Percentiles rank a stretch among this genome's conserved stretches.
phyloP scores from a whole-genome alignment of 116 monocot genomes.

The Dioscorea cayenensis region DNA sequence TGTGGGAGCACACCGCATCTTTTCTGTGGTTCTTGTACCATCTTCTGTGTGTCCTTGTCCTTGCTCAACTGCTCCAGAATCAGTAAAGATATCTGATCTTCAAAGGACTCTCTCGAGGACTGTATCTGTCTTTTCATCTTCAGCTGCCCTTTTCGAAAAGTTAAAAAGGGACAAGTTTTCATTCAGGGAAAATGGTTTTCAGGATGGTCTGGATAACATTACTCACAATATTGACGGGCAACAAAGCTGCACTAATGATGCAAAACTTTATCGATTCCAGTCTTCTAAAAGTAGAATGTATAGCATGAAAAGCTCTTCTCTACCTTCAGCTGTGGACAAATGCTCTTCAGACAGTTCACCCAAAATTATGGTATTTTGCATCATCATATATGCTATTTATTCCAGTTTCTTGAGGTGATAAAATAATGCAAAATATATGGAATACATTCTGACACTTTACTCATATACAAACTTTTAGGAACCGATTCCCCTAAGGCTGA shows the following conservation, averaged over 20 bases:
- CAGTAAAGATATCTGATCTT: slow-evolving; percentile 33
- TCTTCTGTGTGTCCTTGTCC: slow-evolving; percentile 58
- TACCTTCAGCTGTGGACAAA: slow-evolving; percentile 20
- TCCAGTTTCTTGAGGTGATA: background rate
- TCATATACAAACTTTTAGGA: slow-evolving; percentile 46
- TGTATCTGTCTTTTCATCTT: slow-evolving; percentile 93
- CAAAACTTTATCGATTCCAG: slow-evolving; percentile 23
- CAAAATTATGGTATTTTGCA: slow-evolving; percentile 32
- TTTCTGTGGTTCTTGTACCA: slow-evolving; percentile 86
- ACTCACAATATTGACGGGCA: slow-evolving; percentile 22
- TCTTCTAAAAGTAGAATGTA: slow-evolving; percentile 35
- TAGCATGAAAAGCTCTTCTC: slow-evolving; percentile 33
- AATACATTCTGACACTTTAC: background rate
- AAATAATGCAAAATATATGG: background rate
- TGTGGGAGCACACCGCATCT: slow-evolving; percentile 73
- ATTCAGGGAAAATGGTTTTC: slow-evolving; percentile 22
- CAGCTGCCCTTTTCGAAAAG: slow-evolving; percentile 87
- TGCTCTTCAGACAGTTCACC: slow-evolving; percentile 15
- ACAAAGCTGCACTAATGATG: slow-evolving; percentile 19
- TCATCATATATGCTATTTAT: background rate
- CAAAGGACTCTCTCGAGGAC: slow-evolving; percentile 75
- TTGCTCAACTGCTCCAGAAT: slow-evolving; percentile 18
- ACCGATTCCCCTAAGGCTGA: slow-evolving; percentile 56
- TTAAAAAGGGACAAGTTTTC: slow-evolving; percentile 50
- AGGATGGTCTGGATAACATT: slow-evolving; percentile 13